Conservation (phyloP, 1,284 basidiomycete species). For the Thecaphora thlaspeos region DNA sequence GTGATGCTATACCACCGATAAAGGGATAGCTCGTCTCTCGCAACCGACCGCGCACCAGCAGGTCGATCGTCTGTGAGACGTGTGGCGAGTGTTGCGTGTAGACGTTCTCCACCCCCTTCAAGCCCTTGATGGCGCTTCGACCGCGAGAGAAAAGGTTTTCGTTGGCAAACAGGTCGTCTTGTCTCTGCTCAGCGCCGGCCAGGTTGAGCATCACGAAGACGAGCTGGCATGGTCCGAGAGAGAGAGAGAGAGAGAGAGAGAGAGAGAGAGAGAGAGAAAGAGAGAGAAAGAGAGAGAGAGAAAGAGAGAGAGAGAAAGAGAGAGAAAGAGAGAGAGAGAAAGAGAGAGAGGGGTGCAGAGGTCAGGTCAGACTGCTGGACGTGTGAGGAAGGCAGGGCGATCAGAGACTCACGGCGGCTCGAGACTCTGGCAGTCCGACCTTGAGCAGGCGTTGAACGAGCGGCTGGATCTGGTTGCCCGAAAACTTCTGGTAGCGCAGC, state of each 20-base stretch:
- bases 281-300: no score
- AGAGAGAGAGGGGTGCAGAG: no score
- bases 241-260: no score
- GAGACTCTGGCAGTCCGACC: constrained; percentile 77
- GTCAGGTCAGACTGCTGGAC: no score
- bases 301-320: no score
- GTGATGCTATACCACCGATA: no score
- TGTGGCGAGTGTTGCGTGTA: constrained; percentile 98
- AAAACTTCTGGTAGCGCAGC: constrained; percentile 89
- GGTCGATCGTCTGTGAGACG: constrained; percentile 85
- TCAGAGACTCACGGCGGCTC: constrained; percentile 68
- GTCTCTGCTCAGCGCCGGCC: constrained; percentile 90
- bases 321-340: neutral
- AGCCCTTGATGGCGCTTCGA: constrained; percentile 87
- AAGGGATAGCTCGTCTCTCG: constrained; percentile 86
- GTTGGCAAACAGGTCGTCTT: constrained; percentile 95
- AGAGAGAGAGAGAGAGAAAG: no score
- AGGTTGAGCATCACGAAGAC: constrained; percentile 92
- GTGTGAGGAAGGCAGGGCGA: neutral
- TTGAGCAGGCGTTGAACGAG: constrained; percentile 79
- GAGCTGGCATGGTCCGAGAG: constrained; percentile 63
- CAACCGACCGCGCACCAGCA: constrained; percentile 80
- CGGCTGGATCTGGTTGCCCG: constrained; percentile 76
- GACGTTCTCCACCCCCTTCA: constrained; percentile 98
- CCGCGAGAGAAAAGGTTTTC: constrained; percentile 93